Evolutionary conservation across 768 basidiomycete genomes (phyloP).

Genomic region (Termitomyces titanicus): DNA sequence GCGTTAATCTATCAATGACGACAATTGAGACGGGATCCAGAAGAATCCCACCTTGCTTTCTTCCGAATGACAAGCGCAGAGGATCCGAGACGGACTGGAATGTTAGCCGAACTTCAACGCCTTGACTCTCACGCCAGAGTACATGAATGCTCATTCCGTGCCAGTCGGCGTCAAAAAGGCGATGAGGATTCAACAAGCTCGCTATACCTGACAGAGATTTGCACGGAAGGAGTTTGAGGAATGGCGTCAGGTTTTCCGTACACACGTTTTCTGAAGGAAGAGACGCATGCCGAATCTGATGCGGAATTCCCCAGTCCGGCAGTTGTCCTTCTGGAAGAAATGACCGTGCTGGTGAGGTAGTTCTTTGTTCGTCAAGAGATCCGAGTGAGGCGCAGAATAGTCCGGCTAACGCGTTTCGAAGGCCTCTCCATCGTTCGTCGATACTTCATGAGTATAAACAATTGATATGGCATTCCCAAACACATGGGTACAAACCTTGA

Average conservation of each 20-base stretch:
- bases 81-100: conserved; percentile 83
- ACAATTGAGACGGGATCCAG: neutral
- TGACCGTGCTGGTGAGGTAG: conserved; percentile 58
- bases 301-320: conserved; percentile 41
- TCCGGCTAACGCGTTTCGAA: conserved; percentile 88
- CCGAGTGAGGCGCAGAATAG: conserved; percentile 93
- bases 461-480: neutral
- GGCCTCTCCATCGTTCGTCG: conserved; percentile 76
- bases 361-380: conserved; percentile 69
- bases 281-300: conserved; percentile 70
- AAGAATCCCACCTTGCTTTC: conserved; percentile 47
- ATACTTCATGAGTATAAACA: conserved; percentile 38
- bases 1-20: conserved; percentile 5
- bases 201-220: conserved; percentile 86
- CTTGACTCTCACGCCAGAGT: conserved; percentile 49
- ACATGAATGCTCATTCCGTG: conserved; percentile 85
- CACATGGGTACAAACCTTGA: conserved; percentile 37
- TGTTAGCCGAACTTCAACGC: conserved; percentile 62
- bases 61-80: conserved; percentile 47
- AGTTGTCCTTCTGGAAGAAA: conserved; percentile 62
- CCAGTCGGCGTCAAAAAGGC: conserved; percentile 88
- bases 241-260: conserved; percentile 96
- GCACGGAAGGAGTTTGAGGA: conserved; percentile 92
- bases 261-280: conserved; percentile 88
- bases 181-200: conserved; percentile 77